These are phyloP conservation scores for Musa itinerans DNA, from an alignment of 176 grass and related monocot species.

Conservation along the genomic window DNA sequence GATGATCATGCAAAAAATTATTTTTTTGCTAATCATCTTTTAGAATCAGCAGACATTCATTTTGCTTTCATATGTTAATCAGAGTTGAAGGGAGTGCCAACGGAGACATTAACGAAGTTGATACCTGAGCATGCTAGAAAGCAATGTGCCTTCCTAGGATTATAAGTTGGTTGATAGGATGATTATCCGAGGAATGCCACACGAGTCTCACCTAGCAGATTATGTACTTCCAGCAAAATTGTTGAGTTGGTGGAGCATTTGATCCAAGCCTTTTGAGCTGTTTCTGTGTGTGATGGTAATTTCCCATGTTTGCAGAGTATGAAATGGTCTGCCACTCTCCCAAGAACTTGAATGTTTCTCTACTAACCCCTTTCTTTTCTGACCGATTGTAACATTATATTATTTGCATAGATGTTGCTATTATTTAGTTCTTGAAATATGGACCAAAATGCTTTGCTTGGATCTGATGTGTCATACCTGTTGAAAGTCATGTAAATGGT, in stretches of 20 bases:
- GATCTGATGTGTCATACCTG: not conserved
- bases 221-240: not conserved
- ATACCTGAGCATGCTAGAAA: slow-evolving; percentile 55
- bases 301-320: not conserved
- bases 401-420: not conserved
- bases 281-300: not conserved
- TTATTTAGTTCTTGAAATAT: not conserved
- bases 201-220: too few relatives aligned
- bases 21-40: not conserved
- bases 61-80: slow-evolving; percentile 16
- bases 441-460: not conserved
- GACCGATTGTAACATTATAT: slow-evolving; percentile 8
- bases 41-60: slow-evolving; percentile 12
- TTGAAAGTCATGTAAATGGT: too few relatives aligned
- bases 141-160: slow-evolving; percentile 26
- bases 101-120: slow-evolving; percentile 47
- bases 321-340: not conserved
- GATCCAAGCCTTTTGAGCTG: too few relatives aligned
- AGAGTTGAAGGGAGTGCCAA: slow-evolving; percentile 57
- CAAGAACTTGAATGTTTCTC: not conserved
- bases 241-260: not conserved
- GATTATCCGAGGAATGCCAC: not conserved
- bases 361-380: not conserved
- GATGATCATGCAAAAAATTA: not conserved
- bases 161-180: slow-evolving; percentile 13